Conservation (phyloP, 176 grass and related monocot genomes). For the Dactylis glomerata region DNA sequence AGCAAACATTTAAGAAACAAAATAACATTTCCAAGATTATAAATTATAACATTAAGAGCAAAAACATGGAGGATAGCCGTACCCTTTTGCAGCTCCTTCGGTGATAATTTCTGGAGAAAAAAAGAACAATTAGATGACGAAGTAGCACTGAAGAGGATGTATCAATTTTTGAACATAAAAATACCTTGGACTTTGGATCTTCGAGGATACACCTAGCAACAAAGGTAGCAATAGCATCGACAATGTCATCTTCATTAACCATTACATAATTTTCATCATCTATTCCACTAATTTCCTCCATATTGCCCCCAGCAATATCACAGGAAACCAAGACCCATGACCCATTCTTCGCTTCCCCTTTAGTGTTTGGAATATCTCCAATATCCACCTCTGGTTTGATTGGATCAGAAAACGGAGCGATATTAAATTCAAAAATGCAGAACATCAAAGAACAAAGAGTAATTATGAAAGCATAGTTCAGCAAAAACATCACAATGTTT, state of each 20-base stretch:
- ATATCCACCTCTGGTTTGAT: slow-evolving; percentile 40
- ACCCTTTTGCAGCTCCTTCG: slow-evolving; percentile 78
- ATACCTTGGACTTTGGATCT: slow-evolving; percentile 86
- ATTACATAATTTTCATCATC: slow-evolving; percentile 94
- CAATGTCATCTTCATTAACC: slow-evolving; percentile 76
- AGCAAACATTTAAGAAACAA: background rate
- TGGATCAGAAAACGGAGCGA: background rate
- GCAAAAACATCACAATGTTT: slow-evolving; percentile 1
- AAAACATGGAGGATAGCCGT: slow-evolving; percentile 5
- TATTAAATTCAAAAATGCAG: background rate
- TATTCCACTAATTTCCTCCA: slow-evolving; percentile 88
- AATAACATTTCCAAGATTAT: background rate
- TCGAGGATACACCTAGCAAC: slow-evolving; percentile 91
- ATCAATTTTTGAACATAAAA: slow-evolving; percentile 15
- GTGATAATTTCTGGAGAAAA: slow-evolving; percentile 59
- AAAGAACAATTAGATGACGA: slow-evolving; percentile 46
- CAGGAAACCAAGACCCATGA: slow-evolving; percentile 82
- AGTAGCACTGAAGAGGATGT: background rate
- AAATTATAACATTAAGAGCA: slow-evolving; percentile 6
- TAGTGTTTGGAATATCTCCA: slow-evolving; percentile 46
- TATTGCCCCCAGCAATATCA: slow-evolving; percentile 45
- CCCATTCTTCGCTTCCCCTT: slow-evolving; percentile 64
- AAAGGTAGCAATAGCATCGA: slow-evolving; percentile 83
- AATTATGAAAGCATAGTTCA: slow-evolving; percentile 15
- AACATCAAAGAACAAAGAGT: background rate